Percentiles rank a stretch among this genome's conserved stretches.
Evolutionary conservation across 2,329 filamentous ascomycete genomes (phyloP).

Genomic region (Phialophora tarda): DNA sequence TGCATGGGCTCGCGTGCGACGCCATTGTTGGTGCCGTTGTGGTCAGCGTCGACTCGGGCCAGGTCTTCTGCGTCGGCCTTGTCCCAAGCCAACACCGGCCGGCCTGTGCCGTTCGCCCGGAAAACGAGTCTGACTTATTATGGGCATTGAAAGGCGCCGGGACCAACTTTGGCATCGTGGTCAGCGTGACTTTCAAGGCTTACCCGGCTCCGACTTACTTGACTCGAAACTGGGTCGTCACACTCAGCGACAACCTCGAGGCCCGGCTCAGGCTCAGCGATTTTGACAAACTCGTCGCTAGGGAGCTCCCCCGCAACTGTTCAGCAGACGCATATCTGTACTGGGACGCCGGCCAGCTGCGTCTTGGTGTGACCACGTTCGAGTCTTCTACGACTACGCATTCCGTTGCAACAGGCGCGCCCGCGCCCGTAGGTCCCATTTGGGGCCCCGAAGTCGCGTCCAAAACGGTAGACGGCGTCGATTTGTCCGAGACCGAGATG

Average conservation of each 20-base stretch:
- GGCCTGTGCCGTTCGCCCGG: constrained; percentile 48
- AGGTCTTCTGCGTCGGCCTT: constrained; percentile 58
- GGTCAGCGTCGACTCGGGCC: constrained; percentile 57
- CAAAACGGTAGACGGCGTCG: constrained; percentile 54
- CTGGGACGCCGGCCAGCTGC: constrained; percentile 52
- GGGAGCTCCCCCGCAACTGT: constrained; percentile 48
- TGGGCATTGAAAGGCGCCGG: constrained; percentile 51
- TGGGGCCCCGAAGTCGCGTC: constrained; percentile 46
- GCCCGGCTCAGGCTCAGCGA: constrained; percentile 47
- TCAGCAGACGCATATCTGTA: constrained; percentile 65
- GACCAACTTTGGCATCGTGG: constrained; percentile 50
- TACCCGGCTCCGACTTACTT: constrained; percentile 51
- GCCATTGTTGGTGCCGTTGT: constrained; percentile 65
- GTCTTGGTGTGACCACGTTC: constrained; percentile 60
- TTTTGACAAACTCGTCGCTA: constrained; percentile 51
- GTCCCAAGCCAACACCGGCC: constrained; percentile 58
- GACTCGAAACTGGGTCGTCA: constrained; percentile 51
- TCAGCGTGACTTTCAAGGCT: constrained; percentile 53
- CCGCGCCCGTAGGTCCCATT: constrained; percentile 32
- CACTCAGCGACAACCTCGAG: constrained; percentile 44
- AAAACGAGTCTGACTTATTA: constrained; percentile 55
- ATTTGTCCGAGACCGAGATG: constrained; percentile 65
- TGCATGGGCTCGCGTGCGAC: constrained; percentile 65
- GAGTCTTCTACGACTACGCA: constrained; percentile 43
- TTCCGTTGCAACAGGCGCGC: constrained; percentile 25